A percentile compares a stretch with the other conserved stretches of the same genome.
Evolutionary conservation across 2,329 filamentous ascomycete species (phyloP).

Genomic region (Tolypocladium sp.): DNA sequence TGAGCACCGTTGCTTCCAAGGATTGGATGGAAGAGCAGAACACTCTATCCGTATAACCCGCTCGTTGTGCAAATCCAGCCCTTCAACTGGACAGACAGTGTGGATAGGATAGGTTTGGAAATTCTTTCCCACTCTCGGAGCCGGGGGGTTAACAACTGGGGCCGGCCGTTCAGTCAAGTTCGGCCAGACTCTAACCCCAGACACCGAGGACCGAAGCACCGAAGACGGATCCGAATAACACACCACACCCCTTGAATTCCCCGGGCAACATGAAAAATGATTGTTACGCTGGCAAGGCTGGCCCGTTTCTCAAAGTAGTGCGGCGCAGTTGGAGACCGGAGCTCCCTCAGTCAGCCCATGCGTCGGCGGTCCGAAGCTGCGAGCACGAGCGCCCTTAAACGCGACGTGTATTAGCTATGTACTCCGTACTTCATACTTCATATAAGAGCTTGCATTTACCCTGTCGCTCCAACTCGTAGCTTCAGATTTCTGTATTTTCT

Average conservation of each 20-base stretch:
- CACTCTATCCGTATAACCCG: too few species aligned
- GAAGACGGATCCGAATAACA: background rate
- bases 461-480: background rate
- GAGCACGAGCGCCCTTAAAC: background rate
- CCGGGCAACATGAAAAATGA: background rate
- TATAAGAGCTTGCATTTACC: background rate
- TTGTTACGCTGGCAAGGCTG: background rate
- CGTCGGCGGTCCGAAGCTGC: background rate
- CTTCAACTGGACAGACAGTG: too few species aligned
- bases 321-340: background rate
- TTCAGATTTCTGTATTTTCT: background rate
- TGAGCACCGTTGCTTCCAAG: background rate
- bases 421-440: background rate
- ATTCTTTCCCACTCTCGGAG: too few species aligned
- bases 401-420: background rate
- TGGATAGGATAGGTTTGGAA: too few species aligned
- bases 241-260: background rate
- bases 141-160: too few species aligned
- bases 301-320: too few species aligned
- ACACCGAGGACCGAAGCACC: background rate
- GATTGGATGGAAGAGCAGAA: background rate
- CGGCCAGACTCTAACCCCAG: background rate
- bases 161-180: too few species aligned
- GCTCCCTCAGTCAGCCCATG: background rate
- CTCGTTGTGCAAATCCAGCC: too few species aligned